Percentiles rank a stretch among this genome's conserved stretches.
phyloP scores from a whole-genome alignment of 345 rosid species.

The Dipteronia sinensis region DNA sequence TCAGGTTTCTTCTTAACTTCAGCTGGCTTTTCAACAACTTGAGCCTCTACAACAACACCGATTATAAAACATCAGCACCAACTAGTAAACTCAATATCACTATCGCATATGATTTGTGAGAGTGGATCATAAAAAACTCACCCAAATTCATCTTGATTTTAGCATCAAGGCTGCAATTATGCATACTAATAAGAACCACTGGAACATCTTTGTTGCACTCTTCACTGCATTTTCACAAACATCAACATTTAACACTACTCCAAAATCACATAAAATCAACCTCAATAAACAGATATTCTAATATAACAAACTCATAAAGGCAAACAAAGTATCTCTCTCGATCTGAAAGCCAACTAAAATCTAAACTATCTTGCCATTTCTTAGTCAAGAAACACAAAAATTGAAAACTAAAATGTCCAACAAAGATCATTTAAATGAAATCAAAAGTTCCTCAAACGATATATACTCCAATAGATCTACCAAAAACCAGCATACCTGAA shows the following conservation, averaged over 20 bases:
- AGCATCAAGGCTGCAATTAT: slow-evolving; percentile 87
- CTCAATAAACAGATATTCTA: background rate
- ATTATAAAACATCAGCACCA: background rate
- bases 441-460: too few relatives aligned
- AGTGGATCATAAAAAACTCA: slow-evolving; percentile 17
- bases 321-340: background rate
- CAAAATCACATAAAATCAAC: background rate
- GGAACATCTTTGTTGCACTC: slow-evolving; percentile 78
- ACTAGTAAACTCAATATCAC: background rate
- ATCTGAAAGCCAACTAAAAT: background rate
- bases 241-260: background rate
- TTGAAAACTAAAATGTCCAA: too few relatives aligned
- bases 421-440: too few relatives aligned
- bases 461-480: too few relatives aligned
- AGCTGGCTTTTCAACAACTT: slow-evolving; percentile 64
- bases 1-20: slow-evolving; percentile 72
- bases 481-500: too few relatives aligned
- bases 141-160: slow-evolving; percentile 79
- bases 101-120: background rate
- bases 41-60: slow-evolving; percentile 54
- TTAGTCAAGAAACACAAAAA: too few relatives aligned
- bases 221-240: slow-evolving; percentile 48
- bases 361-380: background rate
- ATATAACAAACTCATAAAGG: background rate
- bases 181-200: slow-evolving; percentile 75